Evolutionary conservation across 2,329 filamentous ascomycete species (phyloP), one percentile per base, ranked within the genome.

Genomic region (Fusarium incarnatum): DNA sequence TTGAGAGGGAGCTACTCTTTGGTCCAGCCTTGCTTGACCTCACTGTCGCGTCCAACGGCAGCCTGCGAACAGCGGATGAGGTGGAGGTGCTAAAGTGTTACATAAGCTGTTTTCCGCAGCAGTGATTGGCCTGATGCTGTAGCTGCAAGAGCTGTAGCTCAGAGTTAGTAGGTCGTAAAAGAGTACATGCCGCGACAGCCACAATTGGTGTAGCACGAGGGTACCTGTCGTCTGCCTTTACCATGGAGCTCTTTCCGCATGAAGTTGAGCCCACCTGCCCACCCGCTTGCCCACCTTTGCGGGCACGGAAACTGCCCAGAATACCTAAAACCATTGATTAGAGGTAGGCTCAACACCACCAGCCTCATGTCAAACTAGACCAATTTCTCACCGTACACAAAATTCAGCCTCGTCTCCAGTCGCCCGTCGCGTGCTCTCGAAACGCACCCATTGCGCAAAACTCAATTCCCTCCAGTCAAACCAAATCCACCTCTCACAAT

Each of bases 21-120:
- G 40, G 62, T 22, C 60, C 53, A 64, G 59, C 67, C 63, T 66
- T 71, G 64, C 42, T 56, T 48, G 64, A 71, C 65, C 68, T 70
- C 65, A 73, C 69, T 79, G 77, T 77, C 78, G 78, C 78, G 79
- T 79, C 76, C 76, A 72, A 71, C 76, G 75, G 79, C 68, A 80
- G 79, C 79, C 79, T 80, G 76, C 73, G 49, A 58, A 56, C 47
- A 63, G 52, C 40, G 56, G 71, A 59, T 60, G 56, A 46, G 46
- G 53, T 55, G 61, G 60, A 48, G 56, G 56, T 41, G 45, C 23
- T 52, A 11, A 12, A n/a, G 28, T 10, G 57, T 78, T 79, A 79
- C 71, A 62, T 79, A 79, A 79, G 70, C 73, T 47, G 55, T 55
- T 27, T 62, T 60, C 46, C 59, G n/a, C 37, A 12, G 7, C 46